A percentile compares a stretch with the other conserved stretches of the same genome.
Conservation (phyloP, 345 rosid species). For the Linum trigynum region DNA sequence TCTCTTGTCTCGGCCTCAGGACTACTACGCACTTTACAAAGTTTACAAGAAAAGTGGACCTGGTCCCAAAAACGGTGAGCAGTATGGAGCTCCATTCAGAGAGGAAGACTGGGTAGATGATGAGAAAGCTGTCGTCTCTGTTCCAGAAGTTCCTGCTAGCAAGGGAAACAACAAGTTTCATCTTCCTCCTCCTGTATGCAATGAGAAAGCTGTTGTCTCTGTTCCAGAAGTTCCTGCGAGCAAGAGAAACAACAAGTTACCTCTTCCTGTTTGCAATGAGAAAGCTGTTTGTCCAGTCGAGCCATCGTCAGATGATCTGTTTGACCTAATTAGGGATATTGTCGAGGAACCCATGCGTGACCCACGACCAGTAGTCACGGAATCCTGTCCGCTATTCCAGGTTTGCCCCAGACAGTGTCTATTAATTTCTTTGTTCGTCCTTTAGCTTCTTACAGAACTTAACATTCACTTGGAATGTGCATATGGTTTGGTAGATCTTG, state of each 20-base stretch:
- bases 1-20: slow-evolving; percentile 23
- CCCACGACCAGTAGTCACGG: slow-evolving; percentile 8
- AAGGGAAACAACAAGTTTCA: slow-evolving; percentile 16
- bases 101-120: slow-evolving; percentile 84
- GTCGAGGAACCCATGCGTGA: slow-evolving; percentile 24
- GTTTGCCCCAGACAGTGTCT: slow-evolving; percentile 18
- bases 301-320: slow-evolving; percentile 31
- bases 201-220: slow-evolving; percentile 5
- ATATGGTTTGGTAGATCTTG: background rate
- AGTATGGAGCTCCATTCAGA: slow-evolving; percentile 83
- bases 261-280: slow-evolving; percentile 17
- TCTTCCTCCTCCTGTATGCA: slow-evolving; percentile 15
- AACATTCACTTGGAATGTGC: background rate
- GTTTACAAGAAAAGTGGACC: slow-evolving; percentile 82
- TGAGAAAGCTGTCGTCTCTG: slow-evolving; percentile 19
- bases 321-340: slow-evolving; percentile 37
- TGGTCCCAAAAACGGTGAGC: slow-evolving; percentile 96
- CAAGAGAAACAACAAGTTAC: slow-evolving; percentile 18
- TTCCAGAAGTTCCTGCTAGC: slow-evolving; percentile 20
- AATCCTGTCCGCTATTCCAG: slow-evolving; percentile 18
- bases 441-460: background rate
- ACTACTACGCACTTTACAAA: slow-evolving; percentile 71
- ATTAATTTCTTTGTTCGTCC: background rate
- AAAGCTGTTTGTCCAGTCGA: slow-evolving; percentile 16
- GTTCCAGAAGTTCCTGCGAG: slow-evolving; percentile 17